Evolutionary conservation across 2,329 filamentous ascomycete species (phyloP), one percentile per base, ranked within the genome.

Genomic region (Botryotinia globosa): DNA sequence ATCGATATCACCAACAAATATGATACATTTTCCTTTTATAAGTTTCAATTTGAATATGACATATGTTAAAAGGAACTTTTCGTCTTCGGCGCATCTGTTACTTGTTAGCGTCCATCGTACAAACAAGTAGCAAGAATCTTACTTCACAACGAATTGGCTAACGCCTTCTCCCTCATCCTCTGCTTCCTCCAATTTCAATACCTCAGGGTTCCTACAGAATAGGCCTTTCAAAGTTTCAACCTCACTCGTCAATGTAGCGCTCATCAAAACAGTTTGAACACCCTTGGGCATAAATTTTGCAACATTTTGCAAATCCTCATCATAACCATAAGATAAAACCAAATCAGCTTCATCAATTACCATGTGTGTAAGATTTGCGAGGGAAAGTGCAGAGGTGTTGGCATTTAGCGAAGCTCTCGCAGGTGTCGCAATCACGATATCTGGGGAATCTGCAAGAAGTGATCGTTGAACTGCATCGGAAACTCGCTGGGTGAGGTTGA

Each of bases 311-410:
- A 99, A 87, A 78, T 98, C 96, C 74, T 97, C 92, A 73, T 95
- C 91, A 80, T 98, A 97, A 66, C 94, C 96, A 80, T 98, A 99
- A 6, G 93, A 97, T 72, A 98, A 85, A 10, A 99, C 92, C 75
- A 99, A 83, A 80, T 99, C 96, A 4, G 95, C 94, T 83, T 99
- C 96, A 81, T 99, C 96, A 70, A 99, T 90, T 0, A 98, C 92
- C 25, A 98, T 84, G 76, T 81, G 90, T 45, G 89, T 87, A 34
- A 99, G 85, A 65, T 88, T 87, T 25, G 91, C 87, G 45, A 97
- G 84, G 1, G 90, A 89, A 67, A 98, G 84, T 0, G 91, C 88
- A 18, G 90, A 89, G 68, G 86, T 90, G 79, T 92, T 92, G 78
- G 97, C 86, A 79, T 95, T 94, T 73, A 91, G 86, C 79, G 91